Conservation (phyloP, 352 stramenopile genomes). For the Globisporangium nodosum region DNA sequence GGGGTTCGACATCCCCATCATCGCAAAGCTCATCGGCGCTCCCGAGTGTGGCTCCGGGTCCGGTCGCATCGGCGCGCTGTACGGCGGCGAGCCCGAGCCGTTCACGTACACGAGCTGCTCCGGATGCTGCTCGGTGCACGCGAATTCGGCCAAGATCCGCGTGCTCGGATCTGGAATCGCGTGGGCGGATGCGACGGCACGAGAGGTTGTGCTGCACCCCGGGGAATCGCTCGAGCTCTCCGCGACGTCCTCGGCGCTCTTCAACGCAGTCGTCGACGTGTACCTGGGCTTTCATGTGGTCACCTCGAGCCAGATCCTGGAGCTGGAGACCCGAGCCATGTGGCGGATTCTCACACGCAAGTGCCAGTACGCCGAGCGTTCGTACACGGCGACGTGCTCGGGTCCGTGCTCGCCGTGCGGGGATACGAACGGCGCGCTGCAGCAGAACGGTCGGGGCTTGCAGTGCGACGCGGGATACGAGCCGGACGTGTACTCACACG, state of each 20-base stretch:
- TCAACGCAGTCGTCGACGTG: conserved; percentile 60
- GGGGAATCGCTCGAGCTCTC: conserved; percentile 46
- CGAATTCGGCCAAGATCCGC: conserved; percentile 42
- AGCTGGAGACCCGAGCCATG: conserved; percentile 37
- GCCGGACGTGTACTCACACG: conserved; percentile 33
- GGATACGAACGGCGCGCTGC: conserved; percentile 48
- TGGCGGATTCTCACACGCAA: conserved; percentile 63
- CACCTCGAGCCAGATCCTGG: conserved; percentile 60
- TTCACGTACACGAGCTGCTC: conserved; percentile 61
- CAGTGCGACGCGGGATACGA: conserved; percentile 34
- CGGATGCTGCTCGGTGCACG: conserved; percentile 57
- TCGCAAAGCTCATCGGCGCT: conserved; percentile 65
- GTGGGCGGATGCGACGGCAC: conserved; percentile 29
- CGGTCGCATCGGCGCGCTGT: conserved; percentile 45
- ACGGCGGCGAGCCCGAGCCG: conserved; percentile 30
- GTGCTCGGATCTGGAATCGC: conserved; percentile 23
- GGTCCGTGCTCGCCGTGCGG: conserved; percentile 42
- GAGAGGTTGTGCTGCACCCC: conserved; percentile 34
- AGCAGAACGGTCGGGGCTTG: conserved; percentile 23
- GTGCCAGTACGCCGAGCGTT: conserved; percentile 42
- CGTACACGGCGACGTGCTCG: conserved; percentile 40
- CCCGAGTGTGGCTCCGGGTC: conserved; percentile 49
- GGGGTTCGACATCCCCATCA: conserved; percentile 50
- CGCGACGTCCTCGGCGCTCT: conserved; percentile 36
- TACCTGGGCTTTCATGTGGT: conserved; percentile 71